These are phyloP conservation scores for Globisporangium takayamanum DNA, from an alignment of 352 stramenopile species.

Conservation along the genomic window DNA sequence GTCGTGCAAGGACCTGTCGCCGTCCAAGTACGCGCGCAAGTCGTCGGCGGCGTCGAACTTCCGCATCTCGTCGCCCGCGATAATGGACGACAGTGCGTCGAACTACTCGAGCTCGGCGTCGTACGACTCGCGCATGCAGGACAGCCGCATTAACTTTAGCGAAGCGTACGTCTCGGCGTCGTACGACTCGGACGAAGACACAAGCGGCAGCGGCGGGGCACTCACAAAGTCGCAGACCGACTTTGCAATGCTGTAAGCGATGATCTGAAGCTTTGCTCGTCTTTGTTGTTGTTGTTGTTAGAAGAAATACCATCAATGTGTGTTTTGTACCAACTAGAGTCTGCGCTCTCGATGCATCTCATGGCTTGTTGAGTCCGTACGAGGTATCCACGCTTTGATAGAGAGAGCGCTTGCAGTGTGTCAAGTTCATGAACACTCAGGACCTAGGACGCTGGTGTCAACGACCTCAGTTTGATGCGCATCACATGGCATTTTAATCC, in stretches of 20 bases:
- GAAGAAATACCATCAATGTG: not conserved
- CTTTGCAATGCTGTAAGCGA: slow-evolving; percentile 47
- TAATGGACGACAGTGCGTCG: slow-evolving; percentile 25
- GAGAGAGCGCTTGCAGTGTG: too few species aligned
- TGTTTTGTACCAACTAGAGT: too few species aligned
- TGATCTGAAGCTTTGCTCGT: not conserved
- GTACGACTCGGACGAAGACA: slow-evolving; percentile 24
- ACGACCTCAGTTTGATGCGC: too few species aligned
- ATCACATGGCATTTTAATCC: too few species aligned
- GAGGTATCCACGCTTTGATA: too few species aligned
- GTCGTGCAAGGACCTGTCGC: slow-evolving; percentile 26
- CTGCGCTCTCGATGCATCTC: too few species aligned
- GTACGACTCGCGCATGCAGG: slow-evolving; percentile 24
- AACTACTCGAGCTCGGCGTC: slow-evolving; percentile 29
- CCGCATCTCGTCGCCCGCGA: slow-evolving; percentile 40
- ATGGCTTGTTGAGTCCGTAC: too few species aligned
- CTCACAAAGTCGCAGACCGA: slow-evolving; percentile 33
- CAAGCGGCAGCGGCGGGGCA: slow-evolving; percentile 12
- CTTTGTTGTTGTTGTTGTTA: not conserved
- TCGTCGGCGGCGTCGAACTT: slow-evolving; percentile 18
- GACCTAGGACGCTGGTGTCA: too few species aligned
- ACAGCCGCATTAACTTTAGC: slow-evolving; percentile 69
- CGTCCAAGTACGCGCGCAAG: slow-evolving; percentile 13
- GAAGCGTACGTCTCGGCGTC: slow-evolving; percentile 42
- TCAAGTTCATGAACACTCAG: too few species aligned